These are phyloP conservation scores for Alnus glutinosa DNA, from an alignment of 306 rosid genomes.

Conservation along the genomic window DNA sequence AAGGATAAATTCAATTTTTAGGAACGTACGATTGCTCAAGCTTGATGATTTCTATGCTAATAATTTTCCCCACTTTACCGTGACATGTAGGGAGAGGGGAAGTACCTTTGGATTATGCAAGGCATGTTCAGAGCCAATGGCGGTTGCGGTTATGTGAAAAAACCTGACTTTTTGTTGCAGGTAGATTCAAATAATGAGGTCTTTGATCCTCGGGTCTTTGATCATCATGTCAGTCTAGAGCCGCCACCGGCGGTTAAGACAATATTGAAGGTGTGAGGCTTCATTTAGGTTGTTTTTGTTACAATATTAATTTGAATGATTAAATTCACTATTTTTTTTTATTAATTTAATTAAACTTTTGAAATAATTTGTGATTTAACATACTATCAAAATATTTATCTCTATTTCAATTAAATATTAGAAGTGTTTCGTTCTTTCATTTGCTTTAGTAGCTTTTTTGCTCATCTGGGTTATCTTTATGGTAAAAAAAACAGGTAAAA, in stretches of 20 bases:
- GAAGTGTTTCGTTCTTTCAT: too few species aligned
- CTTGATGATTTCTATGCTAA: not conserved
- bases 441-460: not conserved
- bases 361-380: too few species aligned
- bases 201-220: constrained; percentile 36
- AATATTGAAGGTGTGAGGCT: constrained; percentile 43
- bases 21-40: not conserved
- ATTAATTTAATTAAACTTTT: too few species aligned
- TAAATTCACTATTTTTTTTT: too few species aligned
- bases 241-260: not conserved
- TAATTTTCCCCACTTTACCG: constrained; percentile 9
- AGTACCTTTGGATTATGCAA: constrained; percentile 63
- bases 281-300: not conserved
- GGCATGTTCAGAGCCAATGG: constrained; percentile 93
- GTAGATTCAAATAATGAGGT: constrained; percentile 10
- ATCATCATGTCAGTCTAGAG: too few species aligned
- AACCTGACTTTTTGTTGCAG: constrained; percentile 60
- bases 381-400: too few species aligned
- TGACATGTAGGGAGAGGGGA: constrained; percentile 60
- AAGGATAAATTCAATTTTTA: too few species aligned
- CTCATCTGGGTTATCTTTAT: not conserved
- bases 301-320: too few species aligned
- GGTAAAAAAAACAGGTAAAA: constrained; percentile 48
- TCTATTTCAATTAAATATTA: too few species aligned
- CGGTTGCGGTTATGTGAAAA: constrained; percentile 84